Conservation (phyloP, 306 rosid genomes). For the Cucumis hystrix region DNA sequence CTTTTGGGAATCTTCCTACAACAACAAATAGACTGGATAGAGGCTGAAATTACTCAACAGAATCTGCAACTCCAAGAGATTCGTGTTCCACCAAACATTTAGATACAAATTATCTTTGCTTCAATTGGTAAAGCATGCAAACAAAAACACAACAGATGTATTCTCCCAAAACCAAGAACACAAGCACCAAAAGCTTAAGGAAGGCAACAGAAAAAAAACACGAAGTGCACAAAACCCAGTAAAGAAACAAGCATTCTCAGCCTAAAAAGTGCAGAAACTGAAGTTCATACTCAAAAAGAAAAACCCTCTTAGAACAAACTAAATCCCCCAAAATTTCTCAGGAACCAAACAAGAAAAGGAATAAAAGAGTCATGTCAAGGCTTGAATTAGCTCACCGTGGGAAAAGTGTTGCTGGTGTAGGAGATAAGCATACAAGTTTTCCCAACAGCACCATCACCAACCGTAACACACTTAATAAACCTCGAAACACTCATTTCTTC, state of each 20-base stretch:
- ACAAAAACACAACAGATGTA: not conserved
- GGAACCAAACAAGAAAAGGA: slow-evolving; percentile 11
- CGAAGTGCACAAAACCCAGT: not conserved
- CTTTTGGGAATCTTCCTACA: not conserved
- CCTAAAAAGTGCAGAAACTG: not conserved
- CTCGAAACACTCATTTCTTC: slow-evolving; percentile 75
- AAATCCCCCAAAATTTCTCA: not conserved
- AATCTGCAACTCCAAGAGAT: not conserved
- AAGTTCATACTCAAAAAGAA: not conserved
- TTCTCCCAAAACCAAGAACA: not conserved
- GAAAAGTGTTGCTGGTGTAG: slow-evolving; percentile 95
- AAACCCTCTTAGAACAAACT: not conserved
- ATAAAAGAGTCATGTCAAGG: not conserved
- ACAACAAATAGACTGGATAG: not conserved
- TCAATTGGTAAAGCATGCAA: not conserved
- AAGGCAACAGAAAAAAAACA: not conserved
- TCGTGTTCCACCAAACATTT: not conserved
- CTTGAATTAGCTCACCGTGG: slow-evolving; percentile 38
- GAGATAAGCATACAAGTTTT: slow-evolving; percentile 98
- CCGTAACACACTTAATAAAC: slow-evolving; percentile 93
- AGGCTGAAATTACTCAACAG: not conserved
- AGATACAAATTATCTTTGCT: not conserved
- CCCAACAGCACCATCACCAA: slow-evolving; percentile 95
- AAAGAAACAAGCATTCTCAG: not conserved
- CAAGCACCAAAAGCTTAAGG: not conserved